Evolutionary conservation across 257 asterid genomes (phyloP), one percentile per base, ranked within the genome.

Genomic region (Vinca minor): DNA sequence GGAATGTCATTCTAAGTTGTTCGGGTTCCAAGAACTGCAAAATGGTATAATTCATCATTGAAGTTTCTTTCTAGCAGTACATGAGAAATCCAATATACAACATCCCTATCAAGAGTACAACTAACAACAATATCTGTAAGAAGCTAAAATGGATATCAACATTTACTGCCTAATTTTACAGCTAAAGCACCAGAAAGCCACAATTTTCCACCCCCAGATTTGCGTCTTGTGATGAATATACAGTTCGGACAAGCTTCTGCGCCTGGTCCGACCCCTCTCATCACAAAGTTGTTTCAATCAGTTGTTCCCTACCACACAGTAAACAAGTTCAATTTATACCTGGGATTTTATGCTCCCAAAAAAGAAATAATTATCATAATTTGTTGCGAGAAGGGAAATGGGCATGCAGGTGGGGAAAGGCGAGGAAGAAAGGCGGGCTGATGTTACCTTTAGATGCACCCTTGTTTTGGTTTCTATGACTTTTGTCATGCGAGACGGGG

Each of bases 401-500:
- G 5, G 15, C 6, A 6, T 44, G n/a, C 20, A 44, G 7, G 7
- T 15, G 21, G 20, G 49, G 6, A 44, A 44, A 14, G 49, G 29
- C 23, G 14, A 41, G 29, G 35, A 3, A 32, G 25, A 26, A n/a
- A 54, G 39, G 42, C 48, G 25, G n/a, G n/a, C n/a, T n/a, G 21
- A 15, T 59, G 21, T 21, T 63, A 88, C 95, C 91, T 86, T 71
- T 75, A 39, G 76, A 66, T 47, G 81, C n/a, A 66, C 80, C 87
- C 71, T 78, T 80, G 67, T 67, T 84, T 31, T 57, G 84, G 73
- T 67, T 76, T 79, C 78, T 82, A 67, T 77, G 82, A 73, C 76
- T 78, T 73, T 77, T 86, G 77, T 84, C 95, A 74, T 84, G 92
- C 23, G 95, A 87, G 67, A 81, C 74, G 14, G 94, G 70, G 26